Evolutionary conservation across 2,329 filamentous ascomycete genomes (phyloP).

Genomic region (Fusarium mangiferae): DNA sequence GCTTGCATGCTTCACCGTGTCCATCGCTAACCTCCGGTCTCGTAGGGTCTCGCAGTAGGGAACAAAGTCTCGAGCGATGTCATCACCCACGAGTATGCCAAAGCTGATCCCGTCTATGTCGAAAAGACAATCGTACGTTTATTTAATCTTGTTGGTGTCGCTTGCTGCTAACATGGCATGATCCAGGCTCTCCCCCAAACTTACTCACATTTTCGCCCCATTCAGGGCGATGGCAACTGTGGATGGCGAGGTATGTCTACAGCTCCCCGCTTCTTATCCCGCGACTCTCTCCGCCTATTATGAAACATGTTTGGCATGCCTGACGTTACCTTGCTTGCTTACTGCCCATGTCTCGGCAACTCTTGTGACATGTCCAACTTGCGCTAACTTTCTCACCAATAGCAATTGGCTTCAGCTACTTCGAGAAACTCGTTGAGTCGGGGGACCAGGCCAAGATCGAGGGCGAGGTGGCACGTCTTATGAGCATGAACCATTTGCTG

Average conservation of each 20-base stretch:
- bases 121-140: conserved; percentile 85
- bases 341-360: conserved; percentile 30
- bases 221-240: conserved; percentile 94
- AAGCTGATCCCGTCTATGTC: conserved; percentile 85
- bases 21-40: conserved; percentile 27
- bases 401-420: conserved; percentile 95
- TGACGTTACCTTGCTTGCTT: conserved; percentile 27
- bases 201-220: conserved; percentile 87
- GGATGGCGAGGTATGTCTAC: conserved; percentile 89
- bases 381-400: conserved; percentile 22
- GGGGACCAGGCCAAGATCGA: conserved; percentile 73
- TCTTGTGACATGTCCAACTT: conserved; percentile 16
- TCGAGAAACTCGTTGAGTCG: conserved; percentile 80
- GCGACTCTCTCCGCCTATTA: background rate
- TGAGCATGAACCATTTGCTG: conserved; percentile 76
- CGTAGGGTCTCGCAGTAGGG: conserved; percentile 84
- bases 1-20: background rate
- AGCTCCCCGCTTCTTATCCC: conserved; percentile 17
- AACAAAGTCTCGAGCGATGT: conserved; percentile 78
- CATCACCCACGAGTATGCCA: conserved; percentile 87
- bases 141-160: background rate
- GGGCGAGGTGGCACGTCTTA: conserved; percentile 77
- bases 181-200: conserved; percentile 79
- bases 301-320: conserved; percentile 10
- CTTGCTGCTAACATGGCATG: conserved; percentile 24